phyloP scores from a whole-genome alignment of 345 rosid genomes.

The Excoecaria agallocha region DNA sequence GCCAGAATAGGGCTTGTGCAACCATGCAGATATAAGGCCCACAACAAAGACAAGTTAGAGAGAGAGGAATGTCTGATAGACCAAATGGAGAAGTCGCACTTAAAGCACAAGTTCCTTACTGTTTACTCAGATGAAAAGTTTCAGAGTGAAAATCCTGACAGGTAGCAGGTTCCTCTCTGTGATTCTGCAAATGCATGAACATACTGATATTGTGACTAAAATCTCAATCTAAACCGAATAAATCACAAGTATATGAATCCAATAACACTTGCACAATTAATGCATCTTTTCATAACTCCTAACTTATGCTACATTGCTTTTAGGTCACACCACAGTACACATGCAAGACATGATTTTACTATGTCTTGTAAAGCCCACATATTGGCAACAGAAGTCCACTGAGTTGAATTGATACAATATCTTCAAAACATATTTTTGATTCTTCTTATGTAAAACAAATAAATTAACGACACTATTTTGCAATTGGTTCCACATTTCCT shows the following conservation, averaged over 20 bases:
- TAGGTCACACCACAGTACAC: no score
- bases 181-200: slow-evolving; percentile 25
- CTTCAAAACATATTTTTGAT: neutral
- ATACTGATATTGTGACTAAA: neutral
- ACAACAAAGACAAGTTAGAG: neutral
- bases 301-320: neutral
- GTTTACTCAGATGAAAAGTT: slow-evolving; percentile 23
- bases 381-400: neutral
- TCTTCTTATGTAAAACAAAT: neutral
- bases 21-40: no score
- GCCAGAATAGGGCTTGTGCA: neutral
- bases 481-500: neutral
- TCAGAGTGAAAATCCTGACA: slow-evolving; percentile 23
- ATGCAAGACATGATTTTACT: neutral
- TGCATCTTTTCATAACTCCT: neutral
- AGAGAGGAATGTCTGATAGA: neutral
- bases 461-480: neutral
- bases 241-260: neutral
- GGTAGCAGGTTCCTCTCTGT: slow-evolving; percentile 23
- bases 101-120: slow-evolving; percentile 35
- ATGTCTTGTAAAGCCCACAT: no score
- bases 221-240: neutral
- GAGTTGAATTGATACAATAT: neutral
- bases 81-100: neutral
- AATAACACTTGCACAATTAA: neutral